Percentiles rank a stretch among this genome's conserved stretches.
Evolutionary conservation across 768 basidiomycete species (phyloP).

Genomic region (Macrolepiota dolichaula): DNA sequence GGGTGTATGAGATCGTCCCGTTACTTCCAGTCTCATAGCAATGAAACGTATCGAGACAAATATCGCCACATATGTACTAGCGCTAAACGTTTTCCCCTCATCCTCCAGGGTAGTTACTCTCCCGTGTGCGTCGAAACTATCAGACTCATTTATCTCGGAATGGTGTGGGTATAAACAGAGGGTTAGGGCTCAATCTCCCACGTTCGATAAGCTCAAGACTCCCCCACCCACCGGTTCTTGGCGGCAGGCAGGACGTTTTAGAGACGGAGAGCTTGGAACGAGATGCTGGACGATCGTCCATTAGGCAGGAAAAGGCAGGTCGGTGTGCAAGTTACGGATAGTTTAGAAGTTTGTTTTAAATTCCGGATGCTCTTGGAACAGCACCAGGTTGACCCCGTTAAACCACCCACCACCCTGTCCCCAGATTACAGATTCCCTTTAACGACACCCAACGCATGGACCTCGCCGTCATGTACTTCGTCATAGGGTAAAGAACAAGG

Average conservation of each 20-base stretch:
- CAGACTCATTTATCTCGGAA: background rate
- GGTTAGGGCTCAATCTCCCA: background rate
- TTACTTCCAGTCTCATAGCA: background rate
- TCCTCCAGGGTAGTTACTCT: background rate
- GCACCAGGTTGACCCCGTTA: background rate
- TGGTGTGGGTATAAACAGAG: background rate
- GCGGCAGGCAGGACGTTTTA: background rate
- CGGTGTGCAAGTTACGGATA: background rate
- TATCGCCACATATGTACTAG: constrained; percentile 5
- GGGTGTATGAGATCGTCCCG: background rate
- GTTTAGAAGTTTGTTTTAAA: background rate
- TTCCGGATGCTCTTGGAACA: background rate
- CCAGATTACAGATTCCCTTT: background rate
- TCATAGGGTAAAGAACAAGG: background rate
- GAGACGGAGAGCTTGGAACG: background rate
- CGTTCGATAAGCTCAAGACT: background rate
- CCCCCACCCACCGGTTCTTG: background rate
- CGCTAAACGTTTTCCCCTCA: background rate
- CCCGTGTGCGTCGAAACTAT: background rate
- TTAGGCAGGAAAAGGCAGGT: background rate
- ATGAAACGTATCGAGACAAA: constrained; percentile 6
- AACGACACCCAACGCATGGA: background rate
- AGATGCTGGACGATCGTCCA: background rate
- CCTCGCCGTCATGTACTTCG: background rate
- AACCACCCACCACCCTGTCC: background rate